Conservation (phyloP, 768 basidiomycete genomes). For the Suillus lakei region DNA sequence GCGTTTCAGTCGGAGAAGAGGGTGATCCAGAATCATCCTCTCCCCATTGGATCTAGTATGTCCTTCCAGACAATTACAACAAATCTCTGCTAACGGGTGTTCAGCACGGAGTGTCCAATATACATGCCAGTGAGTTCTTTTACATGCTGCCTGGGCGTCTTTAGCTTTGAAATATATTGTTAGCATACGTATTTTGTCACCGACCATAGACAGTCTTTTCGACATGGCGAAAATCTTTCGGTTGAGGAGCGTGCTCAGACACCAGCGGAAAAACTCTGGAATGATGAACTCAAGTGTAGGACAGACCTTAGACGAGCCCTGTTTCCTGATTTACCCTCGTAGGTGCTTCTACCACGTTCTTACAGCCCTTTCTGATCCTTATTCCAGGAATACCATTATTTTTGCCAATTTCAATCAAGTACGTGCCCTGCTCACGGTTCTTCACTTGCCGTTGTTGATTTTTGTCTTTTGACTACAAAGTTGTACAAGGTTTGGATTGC, state of each 20-base stretch:
- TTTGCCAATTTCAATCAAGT: conserved; percentile 63
- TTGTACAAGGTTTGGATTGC: conserved; percentile 45
- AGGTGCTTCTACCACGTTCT: conserved; percentile 15
- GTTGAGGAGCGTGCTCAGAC: conserved; percentile 17
- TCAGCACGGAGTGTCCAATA: conserved; percentile 48
- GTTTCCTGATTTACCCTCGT: conserved; percentile 52
- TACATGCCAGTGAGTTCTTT: conserved; percentile 47
- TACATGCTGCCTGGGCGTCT: neutral
- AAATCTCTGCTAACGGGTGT: conserved; percentile 12
- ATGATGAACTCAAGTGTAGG: conserved; percentile 44
- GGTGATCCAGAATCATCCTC: conserved; percentile 45
- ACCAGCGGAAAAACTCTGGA: conserved; percentile 37
- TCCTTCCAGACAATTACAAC: conserved; percentile 12
- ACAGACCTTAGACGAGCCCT: conserved; percentile 39
- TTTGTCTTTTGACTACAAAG: conserved; percentile 27
- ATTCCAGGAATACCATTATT: conserved; percentile 45
- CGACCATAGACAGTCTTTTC: conserved; percentile 53
- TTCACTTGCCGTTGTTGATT: neutral
- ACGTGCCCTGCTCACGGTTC: conserved; percentile 2
- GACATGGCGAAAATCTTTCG: conserved; percentile 30
- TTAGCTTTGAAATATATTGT: conserved; percentile 5
- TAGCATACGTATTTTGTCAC: conserved; percentile 55
- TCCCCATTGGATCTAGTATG: conserved; percentile 50
- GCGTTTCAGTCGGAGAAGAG: conserved; percentile 41
- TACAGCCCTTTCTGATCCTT: neutral